Evolutionary conservation across 2,329 filamentous ascomycete genomes (phyloP).

Genomic region (Aulographum hederae): DNA sequence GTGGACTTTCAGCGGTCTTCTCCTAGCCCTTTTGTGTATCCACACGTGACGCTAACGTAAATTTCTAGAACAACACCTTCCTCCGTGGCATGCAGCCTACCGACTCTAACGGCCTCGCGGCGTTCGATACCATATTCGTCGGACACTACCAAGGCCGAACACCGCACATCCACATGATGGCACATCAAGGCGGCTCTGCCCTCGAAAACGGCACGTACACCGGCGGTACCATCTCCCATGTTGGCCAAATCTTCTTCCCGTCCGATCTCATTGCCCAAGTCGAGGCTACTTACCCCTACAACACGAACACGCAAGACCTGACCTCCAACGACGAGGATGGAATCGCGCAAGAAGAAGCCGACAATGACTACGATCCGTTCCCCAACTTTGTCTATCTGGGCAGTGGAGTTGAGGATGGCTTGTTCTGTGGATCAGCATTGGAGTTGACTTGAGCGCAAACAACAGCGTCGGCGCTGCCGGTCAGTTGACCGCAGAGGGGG

Average conservation of each 20-base stretch:
- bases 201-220: conserved; percentile 32
- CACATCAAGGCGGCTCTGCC: conserved; percentile 19
- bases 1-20: too few relatives aligned
- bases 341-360: conserved; percentile 28
- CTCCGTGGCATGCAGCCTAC: conserved; percentile 26
- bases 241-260: conserved; percentile 48
- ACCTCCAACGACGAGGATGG: conserved; percentile 33
- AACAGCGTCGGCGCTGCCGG: conserved; percentile 2
- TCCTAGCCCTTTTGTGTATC: too few relatives aligned
- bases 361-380: conserved; percentile 36
- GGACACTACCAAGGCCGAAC: conserved; percentile 26
- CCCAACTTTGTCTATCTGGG: conserved; percentile 39
- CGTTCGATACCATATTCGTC: conserved; percentile 25
- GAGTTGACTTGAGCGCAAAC: conserved; percentile 1
- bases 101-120: conserved; percentile 21
- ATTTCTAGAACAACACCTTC: neutral
- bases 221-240: conserved; percentile 34
- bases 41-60: too few relatives aligned
- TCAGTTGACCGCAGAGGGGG: conserved; percentile 1
- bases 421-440: conserved; percentile 5
- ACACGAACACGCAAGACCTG: conserved; percentile 21
- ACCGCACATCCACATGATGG: conserved; percentile 7
- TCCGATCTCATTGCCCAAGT: conserved; percentile 36
- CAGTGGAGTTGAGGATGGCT: conserved; percentile 13
- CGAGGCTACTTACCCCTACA: conserved; percentile 27